Conservation (phyloP, 257 asterid species). For the Solanum piurae region DNA sequence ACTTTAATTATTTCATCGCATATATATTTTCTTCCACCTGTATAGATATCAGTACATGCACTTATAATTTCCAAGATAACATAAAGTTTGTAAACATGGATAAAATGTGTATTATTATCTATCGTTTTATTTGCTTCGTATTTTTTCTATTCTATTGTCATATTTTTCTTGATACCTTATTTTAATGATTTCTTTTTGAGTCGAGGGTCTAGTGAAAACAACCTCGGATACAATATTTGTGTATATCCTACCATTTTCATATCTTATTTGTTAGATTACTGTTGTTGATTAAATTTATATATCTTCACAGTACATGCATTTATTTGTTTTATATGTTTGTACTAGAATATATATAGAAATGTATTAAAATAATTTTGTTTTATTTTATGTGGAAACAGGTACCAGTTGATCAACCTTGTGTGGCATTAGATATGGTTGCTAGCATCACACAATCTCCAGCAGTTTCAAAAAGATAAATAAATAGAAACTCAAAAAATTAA, state of each 20-base stretch:
- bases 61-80: neutral
- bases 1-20: neutral
- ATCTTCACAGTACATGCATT: neutral
- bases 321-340: neutral
- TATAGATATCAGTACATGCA: neutral
- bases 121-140: neutral
- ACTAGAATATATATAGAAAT: neutral
- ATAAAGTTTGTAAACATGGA: neutral
- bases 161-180: neutral
- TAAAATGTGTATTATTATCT: neutral
- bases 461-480: neutral
- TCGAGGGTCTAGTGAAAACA: too few relatives aligned
- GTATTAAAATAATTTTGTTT: neutral
- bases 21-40: neutral
- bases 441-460: slow-evolving; percentile 1
- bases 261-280: neutral
- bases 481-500: neutral
- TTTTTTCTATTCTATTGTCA: too few relatives aligned
- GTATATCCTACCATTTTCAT: neutral
- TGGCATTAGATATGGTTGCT: slow-evolving; percentile 12
- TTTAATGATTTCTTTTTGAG: too few relatives aligned
- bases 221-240: fast-evolving
- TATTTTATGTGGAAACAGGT: slow-evolving; percentile 12
- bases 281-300: neutral
- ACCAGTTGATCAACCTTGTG: slow-evolving; percentile 38